Base-by-base conservation (phyloP, 2,329 filamentous ascomycete genomes). In the Phyllosticta paracitricarpa region DNA sequence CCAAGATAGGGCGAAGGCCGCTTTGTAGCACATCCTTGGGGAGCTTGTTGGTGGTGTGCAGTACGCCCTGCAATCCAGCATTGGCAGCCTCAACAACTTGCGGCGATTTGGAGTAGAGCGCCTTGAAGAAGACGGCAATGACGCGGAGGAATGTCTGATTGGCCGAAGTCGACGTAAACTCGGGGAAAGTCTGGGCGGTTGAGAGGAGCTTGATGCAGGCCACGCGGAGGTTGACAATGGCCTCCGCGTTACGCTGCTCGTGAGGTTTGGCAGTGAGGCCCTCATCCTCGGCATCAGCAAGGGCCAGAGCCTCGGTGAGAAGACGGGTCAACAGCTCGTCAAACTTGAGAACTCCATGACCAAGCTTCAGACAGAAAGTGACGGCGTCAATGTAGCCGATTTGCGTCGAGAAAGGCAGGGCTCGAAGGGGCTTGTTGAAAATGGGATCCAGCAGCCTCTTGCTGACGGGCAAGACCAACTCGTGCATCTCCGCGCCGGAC, bases 341-440 rank as follows among this genome's bases (percentile, higher is more conserved):
- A 72, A 97, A 96, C 7, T 87, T 85, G 26, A 99, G 85, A 69
- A 97, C 93, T 65, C 94, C 89, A 56, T 88, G 86, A 72, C 95
- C 93, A 56, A 99, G 81, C 61, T 88, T 87, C 77, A 99, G 84
- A 70, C 95, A 95, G 74, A 95, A 99, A 0, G 91, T 96, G 70
- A 99, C 91, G 0, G 94, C 94, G 72, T 99, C 95, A 67, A 99
- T 97, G 70, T 96, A 97, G 3, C 94, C 95, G 66, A 99, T 99
- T 76, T 99, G 95, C 2, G 91, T 93, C 4, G 90, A 83, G 70
- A 99, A 99, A 0, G 94, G 94, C 64, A 99, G 78, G 0, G 94
- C 95, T 64, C 94, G 84, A 22, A 99, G 76, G 14, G 94, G 94
- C 72, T 99, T 99, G 66, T 90, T 89, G 77, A 94, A 99, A 56